phyloP scores from a whole-genome alignment of 2,329 filamentous ascomycete genomes.

The Aspergillus sp. region DNA sequence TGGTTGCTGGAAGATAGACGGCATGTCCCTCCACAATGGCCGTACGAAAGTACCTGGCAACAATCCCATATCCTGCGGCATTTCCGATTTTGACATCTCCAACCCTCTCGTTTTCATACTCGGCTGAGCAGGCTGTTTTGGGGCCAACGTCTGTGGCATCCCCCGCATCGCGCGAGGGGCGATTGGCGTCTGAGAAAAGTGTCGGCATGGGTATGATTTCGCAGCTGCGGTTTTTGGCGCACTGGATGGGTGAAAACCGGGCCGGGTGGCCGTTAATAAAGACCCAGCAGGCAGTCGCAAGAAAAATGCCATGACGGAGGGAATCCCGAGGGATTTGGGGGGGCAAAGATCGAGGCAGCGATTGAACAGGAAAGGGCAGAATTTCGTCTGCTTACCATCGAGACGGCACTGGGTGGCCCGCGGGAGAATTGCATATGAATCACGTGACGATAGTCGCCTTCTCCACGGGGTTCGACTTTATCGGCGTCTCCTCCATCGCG shows the following conservation, averaged over 20 bases:
- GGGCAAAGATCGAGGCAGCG: no score
- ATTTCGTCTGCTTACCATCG: background rate
- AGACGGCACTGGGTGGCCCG: background rate
- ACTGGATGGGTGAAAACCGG: slow-evolving; percentile 10
- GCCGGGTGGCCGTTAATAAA: slow-evolving; percentile 12
- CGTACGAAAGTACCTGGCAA: slow-evolving; percentile 37
- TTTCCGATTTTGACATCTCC: slow-evolving; percentile 21
- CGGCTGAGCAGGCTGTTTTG: slow-evolving; percentile 27
- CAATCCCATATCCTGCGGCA: slow-evolving; percentile 40
- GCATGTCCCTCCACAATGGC: slow-evolving; percentile 33
- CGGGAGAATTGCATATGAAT: slow-evolving; percentile 15
- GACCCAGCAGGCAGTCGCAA: slow-evolving; percentile 18
- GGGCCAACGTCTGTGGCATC: slow-evolving; percentile 14
- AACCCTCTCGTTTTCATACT: slow-evolving; percentile 31
- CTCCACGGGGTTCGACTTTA: background rate
- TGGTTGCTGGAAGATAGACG: slow-evolving; percentile 32
- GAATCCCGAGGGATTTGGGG: background rate
- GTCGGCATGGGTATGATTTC: slow-evolving; percentile 21
- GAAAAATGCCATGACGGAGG: slow-evolving; percentile 25
- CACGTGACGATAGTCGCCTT: slow-evolving; percentile 10
- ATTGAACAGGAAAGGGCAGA: no score
- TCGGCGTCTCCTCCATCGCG: slow-evolving; percentile 11
- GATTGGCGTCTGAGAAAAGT: slow-evolving; percentile 25
- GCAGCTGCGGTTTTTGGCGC: slow-evolving; percentile 4
- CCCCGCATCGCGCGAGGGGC: slow-evolving; percentile 12